Evolutionary conservation across 2,329 filamentous ascomycete species (phyloP).

Genomic region (Botryosphaeria dothidea): DNA sequence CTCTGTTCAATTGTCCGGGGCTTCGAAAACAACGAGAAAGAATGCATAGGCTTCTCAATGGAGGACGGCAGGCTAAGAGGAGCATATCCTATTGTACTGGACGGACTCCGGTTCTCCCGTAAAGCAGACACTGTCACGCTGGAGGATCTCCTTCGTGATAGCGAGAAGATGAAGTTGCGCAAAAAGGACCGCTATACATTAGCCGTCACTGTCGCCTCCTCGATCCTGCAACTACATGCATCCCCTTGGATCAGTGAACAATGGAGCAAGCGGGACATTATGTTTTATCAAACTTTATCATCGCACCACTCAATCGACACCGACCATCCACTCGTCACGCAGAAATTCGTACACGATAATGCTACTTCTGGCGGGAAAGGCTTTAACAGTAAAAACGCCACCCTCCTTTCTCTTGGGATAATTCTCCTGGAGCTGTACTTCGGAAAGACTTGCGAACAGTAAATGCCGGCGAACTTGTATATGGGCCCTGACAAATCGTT

Average conservation of each 20-base stretch:
- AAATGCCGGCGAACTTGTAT: constrained; percentile 27
- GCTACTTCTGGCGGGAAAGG: constrained; percentile 16
- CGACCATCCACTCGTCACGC: constrained; percentile 34
- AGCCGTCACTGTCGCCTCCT: constrained; percentile 38
- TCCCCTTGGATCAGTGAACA: constrained; percentile 39
- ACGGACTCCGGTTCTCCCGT: constrained; percentile 21
- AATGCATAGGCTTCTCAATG: constrained; percentile 35
- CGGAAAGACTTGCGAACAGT: constrained; percentile 34
- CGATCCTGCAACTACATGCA: constrained; percentile 37
- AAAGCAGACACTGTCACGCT: constrained; percentile 29
- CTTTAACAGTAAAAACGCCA: constrained; percentile 37
- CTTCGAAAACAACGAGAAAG: constrained; percentile 8
- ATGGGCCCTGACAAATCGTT: background rate
- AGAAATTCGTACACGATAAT: constrained; percentile 21
- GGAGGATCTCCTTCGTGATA: constrained; percentile 31
- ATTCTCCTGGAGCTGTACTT: constrained; percentile 39
- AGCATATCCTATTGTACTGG: constrained; percentile 26
- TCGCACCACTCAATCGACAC: constrained; percentile 29
- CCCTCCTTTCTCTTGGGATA: constrained; percentile 36
- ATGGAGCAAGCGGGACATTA: constrained; percentile 36
- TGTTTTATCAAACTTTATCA: constrained; percentile 31
- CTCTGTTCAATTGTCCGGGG: background rate
- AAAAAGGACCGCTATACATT: constrained; percentile 38
- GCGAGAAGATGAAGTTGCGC: constrained; percentile 29
- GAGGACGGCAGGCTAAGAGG: constrained; percentile 34